Evolutionary conservation across 345 rosid species (phyloP), one percentile per base, ranked within the genome.

Genomic region (Pugionium dolabratum): DNA sequence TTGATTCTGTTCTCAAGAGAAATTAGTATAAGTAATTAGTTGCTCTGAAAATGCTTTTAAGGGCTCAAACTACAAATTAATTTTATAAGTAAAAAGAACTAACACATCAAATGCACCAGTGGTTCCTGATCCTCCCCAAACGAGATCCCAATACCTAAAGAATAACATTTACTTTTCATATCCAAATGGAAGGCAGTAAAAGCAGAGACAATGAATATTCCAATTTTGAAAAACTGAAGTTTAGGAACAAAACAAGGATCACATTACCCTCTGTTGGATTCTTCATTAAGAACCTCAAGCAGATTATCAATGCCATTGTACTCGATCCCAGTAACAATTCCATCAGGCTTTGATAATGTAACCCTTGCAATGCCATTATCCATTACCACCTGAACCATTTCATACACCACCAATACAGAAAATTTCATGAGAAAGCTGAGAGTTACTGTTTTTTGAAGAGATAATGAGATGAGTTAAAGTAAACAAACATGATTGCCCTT

Each of bases 281-380:
- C 98, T 7, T 81, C 89, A 52, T 89, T 91, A 10, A 72, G 81
- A 77, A 85, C 84, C 83, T 91, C 98, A 9, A 91, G 96, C 78
- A 91, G 73, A 76, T 91, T 91, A 76, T 87, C 95, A 1, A 91
- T 79, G 76, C 79, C 87, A 66, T 78, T 78, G 29, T 78, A 91
- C 39, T 61, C 82, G 10, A 91, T 82, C 31, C 95, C 86, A 0
- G 91, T 85, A 42, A 91, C 89, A 6, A 87, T 84, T 59, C 96
- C 96, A 2, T 63, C 90, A 1, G 98, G 98, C 45, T 85, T 87
- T 0, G 95, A 89, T 31, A 89, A 72, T 1, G 90, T 85, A 33
- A 91, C 81, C 72, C 79, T 84, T 11, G 90, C 69, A 36, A 86
- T 63, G 47, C 98, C 95, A 72, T 91, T 91, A 55, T 86, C 95